Base-by-base conservation (phyloP, 306 rosid species). In the Vicia sativa region DNA sequence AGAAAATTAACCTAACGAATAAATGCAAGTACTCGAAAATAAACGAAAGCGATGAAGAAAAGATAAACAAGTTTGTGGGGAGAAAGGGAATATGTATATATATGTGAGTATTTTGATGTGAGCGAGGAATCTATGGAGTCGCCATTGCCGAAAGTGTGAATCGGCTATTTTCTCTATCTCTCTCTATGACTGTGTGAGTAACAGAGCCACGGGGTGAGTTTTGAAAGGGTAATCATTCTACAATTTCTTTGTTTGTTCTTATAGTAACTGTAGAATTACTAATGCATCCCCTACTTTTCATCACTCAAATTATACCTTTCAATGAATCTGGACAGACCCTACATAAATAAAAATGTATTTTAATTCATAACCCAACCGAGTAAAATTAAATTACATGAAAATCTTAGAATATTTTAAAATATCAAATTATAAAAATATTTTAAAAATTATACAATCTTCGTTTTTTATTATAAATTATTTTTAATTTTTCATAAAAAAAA, bases 61-160 rank as follows among this genome's bases (percentile, higher is more conserved):
- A 46, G 38, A 65, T 67, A 66, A 78, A 67, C 41, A 3, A 3
- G 6, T 6, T 2, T 16, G 13, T 8, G 38, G 28, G 37, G 39
- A 18, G 38, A 60, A 48, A 7, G 12, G 13, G 26, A 10, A 19
- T 50, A n/a, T n/a, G n/a, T n/a, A n/a, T n/a, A 44, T 67, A 50
- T 57, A 59, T 23, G 66, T 42, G 41, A 0, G 16, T 14, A 60
- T 60, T 19, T 19, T 60, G 66, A 64, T 70, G 41, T 45, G 73
- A 77, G 55, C 79, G 74, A 70, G 82, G 89, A 81, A 89, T 77
- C 84, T 49, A 62, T 56, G 67, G 82, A 76, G 84, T 74, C 81
- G 21, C 76, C 87, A 43, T 74, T 62, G 75, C 86, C 64, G 72
- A 77, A 69, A 76, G 65, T 46, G 52, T 68, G 31, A 11, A 1